Evolutionary conservation across 768 basidiomycete species (phyloP).

Genomic region (Amanita exitialis): DNA sequence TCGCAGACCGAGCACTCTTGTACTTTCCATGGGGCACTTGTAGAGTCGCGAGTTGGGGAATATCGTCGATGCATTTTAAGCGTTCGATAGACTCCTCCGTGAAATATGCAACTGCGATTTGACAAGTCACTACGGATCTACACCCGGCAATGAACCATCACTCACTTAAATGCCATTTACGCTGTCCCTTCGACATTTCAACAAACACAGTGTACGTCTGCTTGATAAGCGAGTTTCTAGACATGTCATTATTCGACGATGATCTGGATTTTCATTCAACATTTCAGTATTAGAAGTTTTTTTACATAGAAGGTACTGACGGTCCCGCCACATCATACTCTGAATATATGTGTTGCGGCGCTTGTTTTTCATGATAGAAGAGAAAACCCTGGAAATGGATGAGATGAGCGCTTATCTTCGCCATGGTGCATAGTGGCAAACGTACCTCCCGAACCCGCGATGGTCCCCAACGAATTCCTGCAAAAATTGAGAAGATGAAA

Average conservation of each 20-base stretch:
- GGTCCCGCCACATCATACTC: slow-evolving; percentile 28
- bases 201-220: slow-evolving; percentile 79
- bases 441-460: slow-evolving; percentile 68
- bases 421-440: neutral
- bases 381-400: slow-evolving; percentile 52
- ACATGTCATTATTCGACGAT: slow-evolving; percentile 20
- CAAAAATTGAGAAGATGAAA: neutral
- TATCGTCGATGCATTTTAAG: slow-evolving; percentile 54
- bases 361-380: slow-evolving; percentile 71
- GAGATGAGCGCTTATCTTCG: neutral
- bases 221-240: slow-evolving; percentile 47
- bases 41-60: slow-evolving; percentile 39
- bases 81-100: slow-evolving; percentile 58
- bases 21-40: slow-evolving; percentile 58
- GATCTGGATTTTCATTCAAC: slow-evolving; percentile 11
- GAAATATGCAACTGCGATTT: slow-evolving; percentile 61
- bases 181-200: slow-evolving; percentile 52
- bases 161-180: slow-evolving; percentile 79
- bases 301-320: slow-evolving; percentile 11
- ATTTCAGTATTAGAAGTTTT: neutral
- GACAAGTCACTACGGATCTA: neutral
- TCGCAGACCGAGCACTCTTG: slow-evolving; percentile 60
- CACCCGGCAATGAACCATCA: neutral
- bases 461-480: slow-evolving; percentile 68
- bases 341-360: slow-evolving; percentile 35